Evolutionary conservation across 192 early-diverging fungal genomes (phyloP).

Genomic region (Physocladia obscura): DNA sequence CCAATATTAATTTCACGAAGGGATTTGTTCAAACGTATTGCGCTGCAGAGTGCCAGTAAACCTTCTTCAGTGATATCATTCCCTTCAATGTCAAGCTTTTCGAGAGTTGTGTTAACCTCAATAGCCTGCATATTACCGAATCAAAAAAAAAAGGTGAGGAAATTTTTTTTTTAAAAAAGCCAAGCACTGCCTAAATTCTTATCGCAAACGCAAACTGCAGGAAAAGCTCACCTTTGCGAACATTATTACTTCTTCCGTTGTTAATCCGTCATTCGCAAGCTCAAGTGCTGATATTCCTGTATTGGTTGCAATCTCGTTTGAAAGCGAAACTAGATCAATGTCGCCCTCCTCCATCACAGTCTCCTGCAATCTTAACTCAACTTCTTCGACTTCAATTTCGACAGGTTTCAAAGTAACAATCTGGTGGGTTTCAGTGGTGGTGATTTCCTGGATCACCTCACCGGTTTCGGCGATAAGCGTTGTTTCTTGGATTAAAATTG

Average conservation of each 20-base stretch:
- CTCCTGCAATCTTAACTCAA: background rate
- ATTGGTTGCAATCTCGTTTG: background rate
- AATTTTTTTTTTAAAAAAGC: too few species aligned
- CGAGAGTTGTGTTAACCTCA: background rate
- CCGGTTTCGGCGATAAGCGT: conserved; percentile 12
- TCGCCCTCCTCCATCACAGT: conserved; percentile 8
- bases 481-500: background rate
- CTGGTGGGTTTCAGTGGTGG: conserved; percentile 17
- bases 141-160: too few species aligned
- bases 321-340: background rate
- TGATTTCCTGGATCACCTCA: conserved; percentile 12
- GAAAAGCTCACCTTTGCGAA: background rate
- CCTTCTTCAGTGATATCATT: conserved; percentile 13
- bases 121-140: background rate
- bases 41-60: background rate
- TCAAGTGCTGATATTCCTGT: background rate
- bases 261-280: background rate
- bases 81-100: conserved; percentile 8
- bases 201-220: background rate
- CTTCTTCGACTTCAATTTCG: conserved; percentile 18
- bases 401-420: conserved; percentile 6
- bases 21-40: conserved; percentile 1
- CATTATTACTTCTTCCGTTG: conserved; percentile 9
- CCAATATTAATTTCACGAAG: conserved; percentile 16
- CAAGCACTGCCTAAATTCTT: too few species aligned